Evolutionary conservation across 192 early-diverging fungal species (phyloP), one percentile per base, ranked within the genome.

Genomic region (Piromyces sp.): DNA sequence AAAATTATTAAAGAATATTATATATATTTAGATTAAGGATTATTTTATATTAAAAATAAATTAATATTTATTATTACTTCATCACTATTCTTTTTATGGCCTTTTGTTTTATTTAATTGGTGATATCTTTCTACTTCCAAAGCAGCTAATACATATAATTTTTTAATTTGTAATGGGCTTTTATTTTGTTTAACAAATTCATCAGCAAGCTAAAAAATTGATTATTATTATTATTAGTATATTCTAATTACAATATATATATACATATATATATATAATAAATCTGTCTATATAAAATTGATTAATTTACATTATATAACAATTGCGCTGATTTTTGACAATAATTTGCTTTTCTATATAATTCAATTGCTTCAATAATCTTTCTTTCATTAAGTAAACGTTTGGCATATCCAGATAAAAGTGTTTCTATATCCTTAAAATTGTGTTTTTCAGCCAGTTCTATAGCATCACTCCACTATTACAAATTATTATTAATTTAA

Each of bases 41-140:
- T 9, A n/a, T 33, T 33, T 6, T 33, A 33, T 6, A 33, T 33
- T 33, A 33, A 33, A 33, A 6, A 33, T 33, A 33, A 33, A 33
- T 33, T 6, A 33, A 33, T 33, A 33, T 33, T 33, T 33, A 33
- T 33, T 33, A n/a, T 13, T 42, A 30, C 86, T 82, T 85, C 84
- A 85, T 79, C 42, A 58, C n/a, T 81, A 83, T n/a, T 30, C 14
- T 58, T 68, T 68, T 78, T 79, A 5, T 68, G 80, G 80, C 82
- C 82, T 85, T 16, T 82, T 6, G 81, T 31, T 79, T 87, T 87
- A 7, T 85, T 88, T 29, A 89, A 80, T 36, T 85, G 84, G 78
- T 90, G 86, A 82, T 90, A 89, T 29, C 88, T 83, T 79, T 89
- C 89, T 12, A 90, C 88, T 81, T 91, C 89, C 7, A 91, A 84